Base-by-base conservation (phyloP, 2,329 filamentous ascomycete genomes). In the Talaromyces sp. region DNA sequence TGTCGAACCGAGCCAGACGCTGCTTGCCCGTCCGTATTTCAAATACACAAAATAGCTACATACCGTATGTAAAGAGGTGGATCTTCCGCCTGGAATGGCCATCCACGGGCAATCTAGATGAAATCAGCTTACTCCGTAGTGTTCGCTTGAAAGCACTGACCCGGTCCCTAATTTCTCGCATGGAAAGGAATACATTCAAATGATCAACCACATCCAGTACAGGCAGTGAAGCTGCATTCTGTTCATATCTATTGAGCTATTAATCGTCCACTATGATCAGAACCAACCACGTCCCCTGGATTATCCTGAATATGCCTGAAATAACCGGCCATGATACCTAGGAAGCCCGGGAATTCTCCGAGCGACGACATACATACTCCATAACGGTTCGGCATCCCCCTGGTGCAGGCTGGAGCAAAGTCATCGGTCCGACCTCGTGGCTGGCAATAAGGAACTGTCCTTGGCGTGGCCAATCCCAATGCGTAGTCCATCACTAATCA, bases 341-440 rank as follows among this genome's bases (percentile, higher is more conserved):
- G n/a, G n/a, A n/a, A n/a, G n/a, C n/a, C n/a, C n/a, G n/a, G n/a
- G n/a, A n/a, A n/a, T n/a, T n/a, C n/a, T n/a, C n/a, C n/a, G n/a
- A n/a, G n/a, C n/a, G n/a, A n/a, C n/a, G n/a, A n/a, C n/a, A n/a
- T n/a, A n/a, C n/a, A n/a, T n/a, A n/a, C 48, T 37, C 48, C 48
- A 51, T 37, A 37, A 52, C 48, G 33, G 48, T 52, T 52, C 48
- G 48, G 48, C 48, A 52, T 52, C 48, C 33, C 17, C 46, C 35
- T 4, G 35, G 31, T 31, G 21, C 19, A 36, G 48, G 17, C 48
- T 51, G 48, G 22, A 51, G 48, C 17, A n/a, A 28, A 31, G 53
- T 17, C 33, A 50, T 56, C 54, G 54, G 54, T 46, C 54, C 54
- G 54, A 50, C 45, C 50, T 53, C 50, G 50, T 48, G 53, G 40